Percentiles rank a stretch among this genome's conserved stretches.
phyloP scores from a whole-genome alignment of 345 rosid species.

The Brassica incana region DNA sequence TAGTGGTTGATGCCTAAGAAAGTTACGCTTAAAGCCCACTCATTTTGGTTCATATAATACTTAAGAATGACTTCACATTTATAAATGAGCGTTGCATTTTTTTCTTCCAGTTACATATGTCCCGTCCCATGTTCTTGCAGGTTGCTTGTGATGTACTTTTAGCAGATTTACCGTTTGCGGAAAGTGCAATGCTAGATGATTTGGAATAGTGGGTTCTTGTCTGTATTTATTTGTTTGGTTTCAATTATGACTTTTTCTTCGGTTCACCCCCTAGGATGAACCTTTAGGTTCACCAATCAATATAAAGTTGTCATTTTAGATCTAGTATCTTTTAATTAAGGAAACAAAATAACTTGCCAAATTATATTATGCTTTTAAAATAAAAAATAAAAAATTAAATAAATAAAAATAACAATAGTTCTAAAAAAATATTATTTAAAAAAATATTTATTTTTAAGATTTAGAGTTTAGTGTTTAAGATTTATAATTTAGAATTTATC shows the following conservation, averaged over 20 bases:
- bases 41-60: slow-evolving; percentile 21
- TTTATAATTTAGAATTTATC: too few species aligned
- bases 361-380: too few species aligned
- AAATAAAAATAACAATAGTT: too few species aligned
- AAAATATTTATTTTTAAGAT: too few species aligned
- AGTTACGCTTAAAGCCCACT: slow-evolving; percentile 18
- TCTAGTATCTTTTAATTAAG: too few species aligned
- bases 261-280: too few species aligned
- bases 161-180: slow-evolving; percentile 48
- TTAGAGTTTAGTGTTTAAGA: too few species aligned
- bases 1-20: slow-evolving; percentile 32
- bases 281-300: too few species aligned
- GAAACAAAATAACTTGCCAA: too few species aligned
- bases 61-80: not conserved
- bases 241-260: not conserved
- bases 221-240: not conserved
- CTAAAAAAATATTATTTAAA: too few species aligned
- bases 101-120: not conserved
- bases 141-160: slow-evolving; percentile 15
- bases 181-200: slow-evolving; percentile 40
- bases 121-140: slow-evolving; percentile 10
- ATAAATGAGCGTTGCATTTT: not conserved
- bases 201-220: slow-evolving; percentile 25
- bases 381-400: too few species aligned
- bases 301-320: too few species aligned